Percentiles rank a stretch among this genome's conserved stretches.
phyloP scores from a whole-genome alignment of 1,284 basidiomycete genomes.

The Sporisorium sorghi region DNA sequence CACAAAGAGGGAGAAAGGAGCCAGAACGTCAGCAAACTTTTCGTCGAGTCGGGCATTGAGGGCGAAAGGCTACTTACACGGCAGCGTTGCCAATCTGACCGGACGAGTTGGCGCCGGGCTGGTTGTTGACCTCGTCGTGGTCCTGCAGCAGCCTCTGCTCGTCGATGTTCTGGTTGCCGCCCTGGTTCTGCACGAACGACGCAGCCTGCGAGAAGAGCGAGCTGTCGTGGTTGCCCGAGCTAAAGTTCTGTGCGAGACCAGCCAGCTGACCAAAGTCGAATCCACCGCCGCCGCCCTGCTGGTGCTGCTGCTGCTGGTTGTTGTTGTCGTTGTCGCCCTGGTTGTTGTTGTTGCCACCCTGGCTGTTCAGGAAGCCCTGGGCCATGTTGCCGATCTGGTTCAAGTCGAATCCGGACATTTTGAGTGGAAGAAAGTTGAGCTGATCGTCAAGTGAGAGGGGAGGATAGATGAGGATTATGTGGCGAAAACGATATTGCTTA shows the following conservation, averaged over 20 bases:
- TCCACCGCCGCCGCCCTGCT: slow-evolving; percentile 45
- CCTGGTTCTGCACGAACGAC: slow-evolving; percentile 51
- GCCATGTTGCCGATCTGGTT: slow-evolving; percentile 47
- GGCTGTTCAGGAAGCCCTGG: slow-evolving; percentile 47
- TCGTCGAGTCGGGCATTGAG: too few species aligned
- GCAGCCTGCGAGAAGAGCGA: slow-evolving; percentile 53
- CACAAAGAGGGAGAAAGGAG: background rate
- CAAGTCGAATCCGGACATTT: slow-evolving; percentile 46
- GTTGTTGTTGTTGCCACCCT: slow-evolving; percentile 30
- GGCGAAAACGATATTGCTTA: background rate
- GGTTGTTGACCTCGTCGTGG: slow-evolving; percentile 58
- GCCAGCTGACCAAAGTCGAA: slow-evolving; percentile 55
- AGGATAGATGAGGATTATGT: background rate
- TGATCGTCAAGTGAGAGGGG: background rate
- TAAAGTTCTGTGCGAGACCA: slow-evolving; percentile 53
- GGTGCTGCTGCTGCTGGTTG: slow-evolving; percentile 31
- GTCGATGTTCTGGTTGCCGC: slow-evolving; percentile 52
- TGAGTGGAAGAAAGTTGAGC: background rate
- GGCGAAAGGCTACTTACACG: slow-evolving; percentile 38
- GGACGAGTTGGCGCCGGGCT: slow-evolving; percentile 41
- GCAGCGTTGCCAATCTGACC: slow-evolving; percentile 62
- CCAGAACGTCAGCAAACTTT: background rate
- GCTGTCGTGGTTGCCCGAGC: slow-evolving; percentile 48
- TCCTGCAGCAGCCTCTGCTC: slow-evolving; percentile 59
- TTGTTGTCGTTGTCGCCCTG: slow-evolving; percentile 15